Conservation (phyloP, 2,329 filamentous ascomycete species). For the Sporothrix phasma region DNA sequence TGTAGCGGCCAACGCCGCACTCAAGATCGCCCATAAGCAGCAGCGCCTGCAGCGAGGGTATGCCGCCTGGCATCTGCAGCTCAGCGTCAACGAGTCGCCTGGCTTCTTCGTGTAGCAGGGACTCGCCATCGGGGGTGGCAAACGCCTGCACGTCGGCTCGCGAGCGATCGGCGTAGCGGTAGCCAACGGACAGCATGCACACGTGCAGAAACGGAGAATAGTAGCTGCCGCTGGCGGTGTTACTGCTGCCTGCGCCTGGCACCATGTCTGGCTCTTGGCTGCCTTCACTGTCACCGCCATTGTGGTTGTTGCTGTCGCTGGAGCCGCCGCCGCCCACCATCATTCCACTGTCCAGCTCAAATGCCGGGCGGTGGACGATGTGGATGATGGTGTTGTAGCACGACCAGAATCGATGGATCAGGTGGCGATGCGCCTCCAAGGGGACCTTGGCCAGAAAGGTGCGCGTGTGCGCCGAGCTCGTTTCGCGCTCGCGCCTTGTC, state of each 20-base stretch:
- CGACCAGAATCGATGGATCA: constrained; percentile 19
- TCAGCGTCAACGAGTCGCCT: constrained; percentile 16
- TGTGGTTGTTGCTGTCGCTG: background rate
- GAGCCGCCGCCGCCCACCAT: background rate
- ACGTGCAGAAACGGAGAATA: constrained; percentile 18
- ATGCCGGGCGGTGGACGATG: constrained; percentile 16
- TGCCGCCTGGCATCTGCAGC: constrained; percentile 16
- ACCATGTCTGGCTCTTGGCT: background rate
- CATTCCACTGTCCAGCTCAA: constrained; percentile 14
- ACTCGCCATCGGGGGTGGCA: constrained; percentile 13
- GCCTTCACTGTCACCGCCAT: background rate
- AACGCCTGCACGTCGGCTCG: constrained; percentile 15
- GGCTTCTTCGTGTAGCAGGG: constrained; percentile 18
- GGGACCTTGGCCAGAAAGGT: constrained; percentile 9
- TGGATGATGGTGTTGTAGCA: constrained; percentile 19
- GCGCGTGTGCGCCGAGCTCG: background rate
- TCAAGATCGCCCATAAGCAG: constrained; percentile 17
- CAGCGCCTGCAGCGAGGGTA: constrained; percentile 18
- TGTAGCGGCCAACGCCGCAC: constrained; percentile 18
- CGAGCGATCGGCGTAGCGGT: constrained; percentile 16
- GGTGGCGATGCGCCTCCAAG: constrained; percentile 17
- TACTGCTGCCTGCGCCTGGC: background rate
- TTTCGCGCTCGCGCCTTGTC: constrained; percentile 9
- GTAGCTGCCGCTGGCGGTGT: constrained; percentile 11
- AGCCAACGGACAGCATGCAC: constrained; percentile 16